Base-by-base conservation (phyloP, 441 rosid species). In the Adansonia rubrostipa region DNA sequence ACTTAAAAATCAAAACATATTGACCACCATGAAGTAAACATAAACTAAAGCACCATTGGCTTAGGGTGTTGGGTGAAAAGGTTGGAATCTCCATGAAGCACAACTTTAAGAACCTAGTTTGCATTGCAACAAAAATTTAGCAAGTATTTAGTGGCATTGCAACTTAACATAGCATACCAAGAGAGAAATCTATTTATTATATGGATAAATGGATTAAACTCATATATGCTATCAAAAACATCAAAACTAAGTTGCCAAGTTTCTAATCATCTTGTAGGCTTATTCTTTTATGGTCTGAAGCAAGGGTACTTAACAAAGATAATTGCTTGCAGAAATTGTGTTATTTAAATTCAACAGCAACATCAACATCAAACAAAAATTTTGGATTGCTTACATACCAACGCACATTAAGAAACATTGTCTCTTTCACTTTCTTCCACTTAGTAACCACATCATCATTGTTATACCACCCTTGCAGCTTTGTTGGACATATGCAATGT, bases 361-460 rank as follows among this genome's bases (percentile, higher is more conserved):
- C 83, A 80, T 2, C 36, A 28, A 28, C 36, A 28, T 95, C 96
- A 45, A 86, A 78, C 79, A 87, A 67, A 10, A 88, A 80, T 85
- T 88, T 93, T 9, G 90, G 92, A 47, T 97, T 92, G 48, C 96
- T 93, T 5, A 93, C 96, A 56, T 82, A 95, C 82, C 97, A 95
- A 79, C 91, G 97, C 70, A 91, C 82, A 72, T 90, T 92, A 64
- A 95, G 88, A 24, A 88, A 78, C 82, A 91, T 57, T 64, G 88
- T 82, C 48, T 85, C 89, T 15, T 88, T 90, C 53, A 89, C 87
- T 75, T 86, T 87, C 88, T 93, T 93, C 97, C 98, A 95, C 87
- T 93, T 97, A 11, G 96, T 94, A 80, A 93, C 93, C 78, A 95
- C 94, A 77, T 95, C 97, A 74, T 95, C 99, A 80, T 88, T 92